These are phyloP conservation scores for Hibiscus syriacus DNA, from an alignment of 345 rosid genomes.

Conservation along the genomic window DNA sequence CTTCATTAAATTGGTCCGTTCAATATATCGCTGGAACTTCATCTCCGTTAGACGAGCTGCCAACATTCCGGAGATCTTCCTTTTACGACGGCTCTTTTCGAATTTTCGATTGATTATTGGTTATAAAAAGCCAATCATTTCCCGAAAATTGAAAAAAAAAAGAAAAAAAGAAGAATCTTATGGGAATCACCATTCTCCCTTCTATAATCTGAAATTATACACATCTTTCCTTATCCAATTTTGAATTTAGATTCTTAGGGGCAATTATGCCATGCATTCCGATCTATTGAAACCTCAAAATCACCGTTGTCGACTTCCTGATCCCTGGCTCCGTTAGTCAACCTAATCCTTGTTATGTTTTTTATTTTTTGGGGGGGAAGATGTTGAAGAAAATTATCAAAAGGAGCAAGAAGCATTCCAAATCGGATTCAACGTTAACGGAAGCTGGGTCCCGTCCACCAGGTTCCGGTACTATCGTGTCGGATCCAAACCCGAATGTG, in stretches of 20 bases:
- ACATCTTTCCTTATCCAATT: conserved; percentile 17
- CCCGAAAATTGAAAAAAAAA: too few species aligned
- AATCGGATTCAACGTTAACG: conserved; percentile 31
- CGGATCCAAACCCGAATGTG: conserved; percentile 26
- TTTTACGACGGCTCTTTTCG: background rate
- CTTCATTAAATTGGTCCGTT: conserved; percentile 1
- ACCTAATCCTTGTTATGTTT: background rate
- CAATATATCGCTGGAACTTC: conserved; percentile 18
- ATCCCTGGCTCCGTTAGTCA: too few species aligned
- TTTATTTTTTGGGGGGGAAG: conserved; percentile 2
- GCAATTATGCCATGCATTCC: conserved; percentile 21
- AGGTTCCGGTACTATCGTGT: conserved; percentile 26
- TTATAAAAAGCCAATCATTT: too few species aligned
- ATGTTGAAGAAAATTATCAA: conserved; percentile 88
- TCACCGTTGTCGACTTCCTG: background rate
- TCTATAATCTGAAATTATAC: background rate
- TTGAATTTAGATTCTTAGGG: background rate
- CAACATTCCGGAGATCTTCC: conserved; percentile 19
- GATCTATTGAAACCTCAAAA: conserved; percentile 9
- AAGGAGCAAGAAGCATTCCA: conserved; percentile 67
- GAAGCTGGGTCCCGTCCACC: conserved; percentile 37
- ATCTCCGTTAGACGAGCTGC: conserved; percentile 17
- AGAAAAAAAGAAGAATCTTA: too few species aligned
- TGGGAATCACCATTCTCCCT: background rate
- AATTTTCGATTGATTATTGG: background rate